Conservation (phyloP, 192 early-diverging fungal genomes). For the Gonapodya prolifera region DNA sequence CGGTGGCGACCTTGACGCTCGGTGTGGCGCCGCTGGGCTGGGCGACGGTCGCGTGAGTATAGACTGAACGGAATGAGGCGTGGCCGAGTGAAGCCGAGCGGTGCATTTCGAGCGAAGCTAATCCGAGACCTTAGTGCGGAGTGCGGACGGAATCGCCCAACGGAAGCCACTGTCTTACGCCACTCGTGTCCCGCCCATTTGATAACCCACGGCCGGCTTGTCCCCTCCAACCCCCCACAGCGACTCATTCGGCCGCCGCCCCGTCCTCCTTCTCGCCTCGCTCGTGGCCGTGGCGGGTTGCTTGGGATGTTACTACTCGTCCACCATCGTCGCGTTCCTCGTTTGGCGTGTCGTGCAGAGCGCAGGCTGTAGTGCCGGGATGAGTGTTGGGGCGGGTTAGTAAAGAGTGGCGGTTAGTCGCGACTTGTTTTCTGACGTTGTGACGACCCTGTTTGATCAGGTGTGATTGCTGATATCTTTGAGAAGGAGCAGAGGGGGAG, state of each 20-base stretch:
- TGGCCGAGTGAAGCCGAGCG: too few species aligned
- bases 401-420: background rate
- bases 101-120: too few species aligned
- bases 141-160: too few species aligned
- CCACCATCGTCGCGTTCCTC: background rate
- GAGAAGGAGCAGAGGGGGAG: background rate
- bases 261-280: background rate
- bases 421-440: background rate
- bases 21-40: background rate
- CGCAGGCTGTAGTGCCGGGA: background rate
- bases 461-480: background rate
- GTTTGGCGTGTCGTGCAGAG: constrained; percentile 1
- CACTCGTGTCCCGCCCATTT: too few species aligned
- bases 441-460: background rate
- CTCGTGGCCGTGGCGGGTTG: background rate
- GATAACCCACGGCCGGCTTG: too few species aligned
- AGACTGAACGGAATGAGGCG: too few species aligned
- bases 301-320: background rate
- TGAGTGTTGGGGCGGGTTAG: background rate
- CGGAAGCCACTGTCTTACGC: too few species aligned
- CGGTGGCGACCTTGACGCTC: background rate
- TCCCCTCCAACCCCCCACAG: too few species aligned
- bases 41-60: background rate
- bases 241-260: background rate
- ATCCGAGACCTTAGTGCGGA: too few species aligned